A percentile compares a stretch with the other conserved stretches of the same genome.
These are phyloP conservation scores for Cucumis sativus DNA, from an alignment of 306 rosid genomes.

Conservation along the genomic window Cucumber_9930_V3 NC_026656.2:14204001-14204500, in stretches of 20 bases:
- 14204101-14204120: conserved; percentile 53
- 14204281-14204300: conserved; percentile 62
- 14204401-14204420: conserved; percentile 80
- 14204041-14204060: conserved; percentile 62
- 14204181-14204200: conserved; percentile 28
- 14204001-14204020: conserved; percentile 57
- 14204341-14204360: conserved; percentile 60
- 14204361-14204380: conserved; percentile 55
- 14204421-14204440: conserved; percentile 45
- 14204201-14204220: conserved; percentile 60
- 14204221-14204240: conserved; percentile 65
- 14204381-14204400: conserved; percentile 49
- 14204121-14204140: conserved; percentile 61
- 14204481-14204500: conserved; percentile 48
- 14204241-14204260: conserved; percentile 34
- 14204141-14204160: conserved; percentile 71
- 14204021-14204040: conserved; percentile 34
- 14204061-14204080: conserved; percentile 37
- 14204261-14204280: conserved; percentile 47
- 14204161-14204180: conserved; percentile 53
- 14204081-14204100: conserved; percentile 44
- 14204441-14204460: conserved; percentile 29
- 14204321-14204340: conserved; percentile 79
- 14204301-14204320: conserved; percentile 66
- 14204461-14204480: conserved; percentile 65